These are phyloP conservation scores for Solanum hybrid DNA, from an alignment of 305 asterid genomes.

Conservation along the genomic window DNA sequence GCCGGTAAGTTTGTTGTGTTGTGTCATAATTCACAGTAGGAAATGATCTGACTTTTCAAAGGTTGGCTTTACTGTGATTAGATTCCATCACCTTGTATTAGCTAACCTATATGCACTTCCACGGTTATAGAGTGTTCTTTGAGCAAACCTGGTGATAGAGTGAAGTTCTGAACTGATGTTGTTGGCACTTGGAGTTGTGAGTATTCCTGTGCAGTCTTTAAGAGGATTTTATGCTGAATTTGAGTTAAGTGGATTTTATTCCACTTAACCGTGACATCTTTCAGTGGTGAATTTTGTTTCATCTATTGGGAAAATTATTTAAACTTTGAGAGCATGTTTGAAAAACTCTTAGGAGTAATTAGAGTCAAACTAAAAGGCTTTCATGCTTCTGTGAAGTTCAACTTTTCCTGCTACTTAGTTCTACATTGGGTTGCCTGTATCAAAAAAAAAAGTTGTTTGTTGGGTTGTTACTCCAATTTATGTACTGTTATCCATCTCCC, in stretches of 20 bases:
- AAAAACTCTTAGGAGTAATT: neutral
- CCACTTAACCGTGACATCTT: neutral
- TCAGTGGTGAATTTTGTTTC: neutral
- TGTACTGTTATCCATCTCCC: neutral
- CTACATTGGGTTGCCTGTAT: neutral
- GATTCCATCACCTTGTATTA: neutral
- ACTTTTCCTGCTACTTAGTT: neutral
- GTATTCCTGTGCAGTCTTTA: neutral
- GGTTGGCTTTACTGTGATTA: neutral
- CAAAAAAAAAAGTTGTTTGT: neutral
- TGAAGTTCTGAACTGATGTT: neutral
- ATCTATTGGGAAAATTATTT: neutral
- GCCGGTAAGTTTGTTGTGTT: constrained; percentile 45
- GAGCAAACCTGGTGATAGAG: neutral
- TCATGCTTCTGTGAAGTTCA: neutral
- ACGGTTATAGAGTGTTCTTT: neutral
- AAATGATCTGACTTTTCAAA: neutral
- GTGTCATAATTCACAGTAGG: neutral
- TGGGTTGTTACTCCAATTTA: neutral
- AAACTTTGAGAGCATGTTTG: neutral
- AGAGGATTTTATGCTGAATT: neutral
- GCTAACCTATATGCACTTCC: neutral
- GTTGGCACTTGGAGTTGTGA: neutral
- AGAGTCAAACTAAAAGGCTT: neutral
- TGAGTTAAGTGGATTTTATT: neutral